Base-by-base conservation (phyloP, 23 red algal genomes). In the Agarophyton chilense region DNA sequence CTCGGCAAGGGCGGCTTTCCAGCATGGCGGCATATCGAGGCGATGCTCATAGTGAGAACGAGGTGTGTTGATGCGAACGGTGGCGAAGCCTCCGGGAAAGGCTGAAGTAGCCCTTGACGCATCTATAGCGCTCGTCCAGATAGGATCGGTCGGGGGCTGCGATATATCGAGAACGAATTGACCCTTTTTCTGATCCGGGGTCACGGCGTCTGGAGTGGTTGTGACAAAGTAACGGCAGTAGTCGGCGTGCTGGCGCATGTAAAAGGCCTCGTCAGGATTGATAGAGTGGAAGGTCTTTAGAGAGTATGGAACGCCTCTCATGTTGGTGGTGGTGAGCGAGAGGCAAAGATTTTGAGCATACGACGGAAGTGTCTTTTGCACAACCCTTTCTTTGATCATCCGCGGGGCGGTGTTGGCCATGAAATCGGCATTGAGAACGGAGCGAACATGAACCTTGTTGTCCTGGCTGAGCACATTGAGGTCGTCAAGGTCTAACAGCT, bases 261-360 rank as follows among this genome's bases (percentile, higher is more conserved):
- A 58, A 28, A 84, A 84, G 4, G 64, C 64, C 10, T 42, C 64
- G 10, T 22, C 28, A 33, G 32, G 34, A 41, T 55, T 66, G n/a
- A 68, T 31, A 16, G 21, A 41, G 35, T 71, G 49, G 60, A 84
- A 84, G 17, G 34, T 84, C 0, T 28, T 24, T 19, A 84, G 45
- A 4, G 44, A 62, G n/a, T 67, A 84, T 42, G 80, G 80, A 21
- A 84, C 80, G 42, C 80, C 80, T 14, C 80, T 19, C 38, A 84
- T 26, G 39, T 84, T 84, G 19, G 57, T 51, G 36, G 80, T 84
- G 1, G 57, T 65, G 6, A 84, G 24, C 19, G 56, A 68, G 8
- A 84, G 60, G 31, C 61, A 49, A 32, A 84, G 14, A 7, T 39
- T 36, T 22, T 64, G 14, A 1, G 80, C 80, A 31, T 58, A 84